Evolutionary conservation across 2,329 filamentous ascomycete genomes (phyloP).

Genomic region (Thelonectria discophora): DNA sequence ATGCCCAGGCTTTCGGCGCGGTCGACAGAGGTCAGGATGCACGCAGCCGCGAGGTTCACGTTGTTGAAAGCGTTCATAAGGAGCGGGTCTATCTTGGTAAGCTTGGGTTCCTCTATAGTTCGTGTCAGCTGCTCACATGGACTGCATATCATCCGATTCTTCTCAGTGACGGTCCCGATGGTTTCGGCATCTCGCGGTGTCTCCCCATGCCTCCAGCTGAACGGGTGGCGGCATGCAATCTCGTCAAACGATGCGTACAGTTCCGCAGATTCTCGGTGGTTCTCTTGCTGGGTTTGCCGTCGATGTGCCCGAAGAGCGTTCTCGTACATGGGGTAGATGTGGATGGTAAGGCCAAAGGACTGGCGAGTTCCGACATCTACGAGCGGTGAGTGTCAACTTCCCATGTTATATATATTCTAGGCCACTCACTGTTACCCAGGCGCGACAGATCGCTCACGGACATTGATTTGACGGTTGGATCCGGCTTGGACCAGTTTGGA

Average conservation of each 20-base stretch:
- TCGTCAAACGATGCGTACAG: slow-evolving; percentile 70
- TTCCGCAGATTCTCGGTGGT: slow-evolving; percentile 65
- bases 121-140: slow-evolving; percentile 60
- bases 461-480: slow-evolving; percentile 55
- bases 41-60: slow-evolving; percentile 70
- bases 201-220: slow-evolving; percentile 66
- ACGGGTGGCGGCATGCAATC: slow-evolving; percentile 61
- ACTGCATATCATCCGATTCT: slow-evolving; percentile 73
- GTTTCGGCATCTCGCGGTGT: slow-evolving; percentile 54
- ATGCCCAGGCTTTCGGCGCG: slow-evolving; percentile 64
- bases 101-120: fast-evolving
- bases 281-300: slow-evolving; percentile 62
- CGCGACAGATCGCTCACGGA: slow-evolving; percentile 57
- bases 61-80: slow-evolving; percentile 78
- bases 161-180: slow-evolving; percentile 63
- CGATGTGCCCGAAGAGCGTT: slow-evolving; percentile 68
- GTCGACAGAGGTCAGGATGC: slow-evolving; percentile 66
- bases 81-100: slow-evolving; percentile 61
- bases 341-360: slow-evolving; percentile 69
- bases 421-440: slow-evolving; percentile 37
- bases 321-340: slow-evolving; percentile 74
- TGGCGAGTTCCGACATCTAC: slow-evolving; percentile 65
- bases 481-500: slow-evolving; percentile 64
- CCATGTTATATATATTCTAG: fast-evolving
- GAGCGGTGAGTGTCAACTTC: slow-evolving; percentile 7